Evolutionary conservation across 1,139 yeast genomes (phyloP), one percentile per base, ranked within the genome.

Genomic region (Debaryomycetaceae sp.): DNA sequence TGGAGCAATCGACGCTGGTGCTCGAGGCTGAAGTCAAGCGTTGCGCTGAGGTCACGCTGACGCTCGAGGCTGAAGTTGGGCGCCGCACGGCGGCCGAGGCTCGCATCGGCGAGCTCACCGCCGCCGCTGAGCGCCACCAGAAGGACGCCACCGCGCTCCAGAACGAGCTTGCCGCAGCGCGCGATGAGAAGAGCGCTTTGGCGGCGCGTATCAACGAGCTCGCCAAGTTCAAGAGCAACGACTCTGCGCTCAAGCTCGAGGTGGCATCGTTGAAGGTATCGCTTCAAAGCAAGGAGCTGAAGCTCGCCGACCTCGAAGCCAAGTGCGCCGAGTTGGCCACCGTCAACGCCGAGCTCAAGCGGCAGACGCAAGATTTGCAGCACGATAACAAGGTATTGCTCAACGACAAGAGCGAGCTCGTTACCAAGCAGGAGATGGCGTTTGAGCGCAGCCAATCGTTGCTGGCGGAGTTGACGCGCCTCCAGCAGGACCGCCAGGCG

Each of bases 401-500:
- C n/a, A 60, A 57, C 14, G 64, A 61, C 25, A 71, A 68, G 43
- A 58, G 54, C 18, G 58, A 55, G 11, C 44, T 71, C 23, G 45
- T 63, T 12, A 64, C 62, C 16, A 62, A 58, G 33, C 68, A 60
- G 38, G 65, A 72, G 47, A 42, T 65, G 34, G 45, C 61, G 18
- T 38, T 55, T 40, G 61, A 67, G 38, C 51, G 62, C 41, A 41
- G 58, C 5, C 64, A 57, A 19, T 57, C 65, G 1, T 42, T 60
- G 29, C 48, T 56, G 24, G 38, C 49, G 25, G 64, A 53, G 39
- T 34, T 65, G 26, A 51, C 57, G 28, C 71, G 66, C 30, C 45
- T 71, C 18, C 71, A 66, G 35, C 48, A 59, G 17, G 82, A 76
- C 33, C 75, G 73, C 38, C 82, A 80, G 32, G 61, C 59, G 19